Conservation (phyloP, 2,329 filamentous ascomycete genomes). For the Zarea fungicola region DNA sequence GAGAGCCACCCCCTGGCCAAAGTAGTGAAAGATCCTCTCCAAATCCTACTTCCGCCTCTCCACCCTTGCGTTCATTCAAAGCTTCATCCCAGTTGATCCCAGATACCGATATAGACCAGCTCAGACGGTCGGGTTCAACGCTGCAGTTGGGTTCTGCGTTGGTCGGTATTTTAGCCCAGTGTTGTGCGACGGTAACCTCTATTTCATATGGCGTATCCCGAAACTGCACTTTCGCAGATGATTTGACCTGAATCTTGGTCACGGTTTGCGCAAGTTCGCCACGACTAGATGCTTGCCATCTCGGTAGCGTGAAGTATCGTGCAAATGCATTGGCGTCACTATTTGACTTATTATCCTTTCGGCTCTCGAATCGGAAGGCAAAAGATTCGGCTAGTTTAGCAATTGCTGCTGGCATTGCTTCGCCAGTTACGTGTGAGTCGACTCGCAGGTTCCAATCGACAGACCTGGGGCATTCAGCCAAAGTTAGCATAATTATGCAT, state of each 20-base stretch:
- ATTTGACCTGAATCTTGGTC: conserved; percentile 20
- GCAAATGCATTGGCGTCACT: neutral
- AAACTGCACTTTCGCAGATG: conserved; percentile 25
- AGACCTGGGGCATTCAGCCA: neutral
- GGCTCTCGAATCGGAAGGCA: neutral
- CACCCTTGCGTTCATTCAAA: conserved; percentile 24
- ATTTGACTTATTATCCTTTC: neutral
- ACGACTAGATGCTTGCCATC: conserved; percentile 13
- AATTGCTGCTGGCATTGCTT: neutral
- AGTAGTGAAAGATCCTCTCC: conserved; percentile 25
- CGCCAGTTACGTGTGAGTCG: conserved; percentile 16
- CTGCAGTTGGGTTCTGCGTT: conserved; percentile 16
- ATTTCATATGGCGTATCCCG: conserved; percentile 27
- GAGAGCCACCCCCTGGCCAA: conserved; percentile 26
- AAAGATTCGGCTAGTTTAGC: neutral
- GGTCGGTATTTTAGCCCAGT: conserved; percentile 21
- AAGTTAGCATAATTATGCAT: neutral
- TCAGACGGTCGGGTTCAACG: conserved; percentile 21
- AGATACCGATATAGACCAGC: conserved; percentile 29
- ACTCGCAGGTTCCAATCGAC: conserved; percentile 32
- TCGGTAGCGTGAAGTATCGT: conserved; percentile 5
- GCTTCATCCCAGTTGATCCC: conserved; percentile 33
- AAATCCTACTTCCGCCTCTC: conserved; percentile 25
- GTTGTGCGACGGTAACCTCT: conserved; percentile 27
- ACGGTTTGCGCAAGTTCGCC: neutral